Evolutionary conservation across 2,329 filamentous ascomycete genomes (phyloP).

Genomic region (Aspergillus floridensis): DNA sequence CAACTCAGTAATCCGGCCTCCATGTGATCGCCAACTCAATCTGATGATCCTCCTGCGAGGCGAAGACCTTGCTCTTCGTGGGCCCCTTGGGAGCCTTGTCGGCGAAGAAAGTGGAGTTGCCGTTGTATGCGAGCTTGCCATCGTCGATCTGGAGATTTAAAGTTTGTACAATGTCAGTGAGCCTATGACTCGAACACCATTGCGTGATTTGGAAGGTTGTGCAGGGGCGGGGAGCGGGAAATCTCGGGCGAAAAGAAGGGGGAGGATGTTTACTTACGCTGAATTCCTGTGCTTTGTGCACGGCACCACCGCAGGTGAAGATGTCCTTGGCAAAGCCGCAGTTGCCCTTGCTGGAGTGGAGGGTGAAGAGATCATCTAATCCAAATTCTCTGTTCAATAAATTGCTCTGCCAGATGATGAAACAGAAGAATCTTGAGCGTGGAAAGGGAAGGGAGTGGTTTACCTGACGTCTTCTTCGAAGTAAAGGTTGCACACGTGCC

Average conservation of each 20-base stretch:
- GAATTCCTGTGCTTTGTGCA: constrained; percentile 30
- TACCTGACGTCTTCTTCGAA: constrained; percentile 29
- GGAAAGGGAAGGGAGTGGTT: constrained; percentile 7
- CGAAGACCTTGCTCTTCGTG: constrained; percentile 35
- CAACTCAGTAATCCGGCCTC: constrained; percentile 18
- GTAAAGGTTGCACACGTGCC: constrained; percentile 65
- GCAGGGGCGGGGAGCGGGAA: background rate
- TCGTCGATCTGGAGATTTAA: constrained; percentile 26
- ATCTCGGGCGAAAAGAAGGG: background rate
- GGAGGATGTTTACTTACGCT: constrained; percentile 22
- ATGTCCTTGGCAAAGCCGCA: constrained; percentile 57
- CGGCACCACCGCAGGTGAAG: constrained; percentile 52
- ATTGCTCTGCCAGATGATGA: no score
- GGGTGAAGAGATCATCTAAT: constrained; percentile 47
- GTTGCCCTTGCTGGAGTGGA: constrained; percentile 57
- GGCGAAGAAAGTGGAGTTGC: constrained; percentile 39
- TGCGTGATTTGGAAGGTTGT: no score
- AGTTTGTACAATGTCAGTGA: no score
- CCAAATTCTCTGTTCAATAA: background rate
- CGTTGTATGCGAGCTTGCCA: constrained; percentile 32
- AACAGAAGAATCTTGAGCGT: background rate
- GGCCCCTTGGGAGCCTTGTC: constrained; percentile 38
- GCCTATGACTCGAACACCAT: no score
- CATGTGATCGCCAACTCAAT: constrained; percentile 36
- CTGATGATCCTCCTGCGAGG: constrained; percentile 30